These are phyloP conservation scores for Erodium trifolium DNA, from an alignment of 441 rosid species.

Conservation along the genomic window DNA sequence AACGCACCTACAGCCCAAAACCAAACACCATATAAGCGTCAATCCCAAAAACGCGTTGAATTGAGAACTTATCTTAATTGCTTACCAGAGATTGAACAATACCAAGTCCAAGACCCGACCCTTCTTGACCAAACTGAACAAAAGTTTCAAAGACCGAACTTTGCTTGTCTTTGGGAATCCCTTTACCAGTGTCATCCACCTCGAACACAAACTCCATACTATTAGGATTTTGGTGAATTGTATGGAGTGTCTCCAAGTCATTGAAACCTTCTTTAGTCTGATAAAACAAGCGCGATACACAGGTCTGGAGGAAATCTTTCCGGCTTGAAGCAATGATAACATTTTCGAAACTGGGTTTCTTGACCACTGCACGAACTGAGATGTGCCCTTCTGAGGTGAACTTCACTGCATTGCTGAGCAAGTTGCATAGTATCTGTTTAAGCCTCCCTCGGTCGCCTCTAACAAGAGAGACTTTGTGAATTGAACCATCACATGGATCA, in stretches of 20 bases:
- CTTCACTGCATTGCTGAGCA: constrained; percentile 46
- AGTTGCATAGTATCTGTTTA: constrained; percentile 42
- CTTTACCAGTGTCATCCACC: constrained; percentile 52
- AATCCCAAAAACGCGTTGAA: too few relatives aligned
- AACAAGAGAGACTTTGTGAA: constrained; percentile 27
- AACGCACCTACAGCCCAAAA: constrained; percentile 26
- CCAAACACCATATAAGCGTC: too few relatives aligned
- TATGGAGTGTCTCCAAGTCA: constrained; percentile 13
- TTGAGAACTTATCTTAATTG: background rate
- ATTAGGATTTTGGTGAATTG: constrained; percentile 26
- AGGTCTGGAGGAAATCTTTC: constrained; percentile 19
- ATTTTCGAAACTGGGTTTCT: constrained; percentile 30
- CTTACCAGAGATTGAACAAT: constrained; percentile 54
- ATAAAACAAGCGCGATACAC: constrained; percentile 20
- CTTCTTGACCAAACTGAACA: constrained; percentile 44
- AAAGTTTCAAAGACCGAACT: constrained; percentile 48
- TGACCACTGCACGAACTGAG: constrained; percentile 34
- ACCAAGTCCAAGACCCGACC: constrained; percentile 52
- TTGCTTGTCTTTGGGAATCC: constrained; percentile 46
- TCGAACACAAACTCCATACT: constrained; percentile 36
- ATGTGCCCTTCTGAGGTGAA: constrained; percentile 47
- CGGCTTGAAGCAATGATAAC: constrained; percentile 31
- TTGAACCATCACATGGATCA: constrained; percentile 45
- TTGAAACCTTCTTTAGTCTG: constrained; percentile 20
- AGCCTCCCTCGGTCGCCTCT: constrained; percentile 40